Base-by-base conservation (phyloP, 495 filamentous ascomycete species). In the Aspergillus indologenus region DNA sequence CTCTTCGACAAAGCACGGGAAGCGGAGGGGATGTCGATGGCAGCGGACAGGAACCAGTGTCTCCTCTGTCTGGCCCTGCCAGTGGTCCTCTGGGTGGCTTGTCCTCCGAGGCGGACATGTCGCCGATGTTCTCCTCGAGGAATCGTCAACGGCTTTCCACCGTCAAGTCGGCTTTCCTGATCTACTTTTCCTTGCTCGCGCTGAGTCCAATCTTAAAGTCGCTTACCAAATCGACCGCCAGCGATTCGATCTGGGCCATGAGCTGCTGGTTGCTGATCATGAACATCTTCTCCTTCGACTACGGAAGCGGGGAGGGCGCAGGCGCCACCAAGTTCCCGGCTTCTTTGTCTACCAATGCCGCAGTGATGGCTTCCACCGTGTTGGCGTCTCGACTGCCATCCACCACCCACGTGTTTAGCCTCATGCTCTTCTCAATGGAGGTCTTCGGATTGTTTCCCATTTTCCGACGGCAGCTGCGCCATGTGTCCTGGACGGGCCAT, bases 241-340 rank as follows among this genome's bases (percentile, higher is more conserved):
- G 80, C 29, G 94, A 98, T 77, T 91, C 87, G 22, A 98, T 98
- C 61, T 98, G 95, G 95, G 90, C 94, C 17, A 87, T 98, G 79
- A 91, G 89, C 61, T 90, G 87, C 72, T 95, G 90, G 87, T 80
- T 98, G 48, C 83, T 98, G 67, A 83, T 90, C 58, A 92, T 96
- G 75, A 98, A 98, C 73, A 89, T 97, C 64, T 91, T 96, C 71
- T 96, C 94, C 68, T 96, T 97, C 69, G 94, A 98, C 75, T 98
- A 98, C 66, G 88, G 91, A 23, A 86, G 85, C 64, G 87, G 71
- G 5, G 71, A 77, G 46, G 75, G 77, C 67, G 72, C 73, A 24
- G 72, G 71, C 64, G 73, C 71, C 55, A 78, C 71, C 45, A 86
- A 80, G 49, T 89, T 89, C 51, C 93, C 93, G 0, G 91, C 95